Evolutionary conservation across 176 grass and related monocot genomes (phyloP).

Genomic region (Bromus sterilis): DNA sequence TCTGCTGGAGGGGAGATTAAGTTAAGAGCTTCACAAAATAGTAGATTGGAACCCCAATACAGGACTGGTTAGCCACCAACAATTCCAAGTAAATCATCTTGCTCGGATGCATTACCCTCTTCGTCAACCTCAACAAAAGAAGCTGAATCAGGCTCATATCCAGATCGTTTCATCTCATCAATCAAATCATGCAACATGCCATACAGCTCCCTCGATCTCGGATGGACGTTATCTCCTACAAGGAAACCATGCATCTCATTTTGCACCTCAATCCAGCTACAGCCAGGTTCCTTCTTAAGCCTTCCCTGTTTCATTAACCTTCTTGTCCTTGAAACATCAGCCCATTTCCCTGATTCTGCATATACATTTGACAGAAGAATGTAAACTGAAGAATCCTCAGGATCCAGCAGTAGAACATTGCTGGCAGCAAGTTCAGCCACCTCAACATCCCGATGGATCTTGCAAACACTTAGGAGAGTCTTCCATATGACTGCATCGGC

Average conservation of each 20-base stretch:
- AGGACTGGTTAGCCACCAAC: constrained; percentile 1
- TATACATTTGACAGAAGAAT: constrained; percentile 75
- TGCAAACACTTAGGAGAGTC: constrained; percentile 60
- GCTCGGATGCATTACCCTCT: constrained; percentile 22
- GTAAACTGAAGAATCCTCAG: constrained; percentile 69
- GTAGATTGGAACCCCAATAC: not conserved
- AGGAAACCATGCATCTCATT: constrained; percentile 73
- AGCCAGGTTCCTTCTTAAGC: constrained; percentile 80
- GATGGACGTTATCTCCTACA: constrained; percentile 62
- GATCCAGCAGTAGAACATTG: constrained; percentile 49
- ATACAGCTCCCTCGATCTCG: constrained; percentile 51
- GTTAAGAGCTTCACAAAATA: not conserved
- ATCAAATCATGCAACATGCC: constrained; percentile 59
- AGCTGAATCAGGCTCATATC: constrained; percentile 38
- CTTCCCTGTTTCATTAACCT: constrained; percentile 53
- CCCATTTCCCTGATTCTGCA: constrained; percentile 53
- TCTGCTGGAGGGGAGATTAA: not conserved
- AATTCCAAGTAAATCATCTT: constrained; percentile 19
- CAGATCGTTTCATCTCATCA: constrained; percentile 61
- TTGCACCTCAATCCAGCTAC: constrained; percentile 86
- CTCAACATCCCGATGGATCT: constrained; percentile 55
- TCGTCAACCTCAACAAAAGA: constrained; percentile 29
- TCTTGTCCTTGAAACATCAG: constrained; percentile 64
- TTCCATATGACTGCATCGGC: constrained; percentile 82
- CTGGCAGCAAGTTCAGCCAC: constrained; percentile 66